These are phyloP conservation scores for Pugionium cornutum DNA, from an alignment of 345 rosid species.

Conservation along the genomic window DNA sequence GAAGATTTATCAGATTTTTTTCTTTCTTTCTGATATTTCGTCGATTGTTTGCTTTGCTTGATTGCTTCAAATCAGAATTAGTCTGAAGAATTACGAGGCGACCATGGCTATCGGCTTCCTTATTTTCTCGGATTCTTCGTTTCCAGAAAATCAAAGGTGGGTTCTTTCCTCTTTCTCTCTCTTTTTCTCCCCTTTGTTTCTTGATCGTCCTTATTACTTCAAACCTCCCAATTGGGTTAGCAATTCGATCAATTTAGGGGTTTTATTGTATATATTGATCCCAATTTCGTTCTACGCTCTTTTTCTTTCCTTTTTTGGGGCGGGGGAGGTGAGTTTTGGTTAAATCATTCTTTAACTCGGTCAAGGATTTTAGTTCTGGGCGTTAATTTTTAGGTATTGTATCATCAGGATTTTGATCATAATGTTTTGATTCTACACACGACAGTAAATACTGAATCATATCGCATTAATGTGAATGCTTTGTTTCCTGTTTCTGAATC, in stretches of 20 bases:
- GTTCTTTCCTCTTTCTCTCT: not conserved
- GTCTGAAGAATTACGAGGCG: slow-evolving; percentile 36
- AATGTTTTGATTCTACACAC: slow-evolving; percentile 27
- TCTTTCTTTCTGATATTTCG: no score
- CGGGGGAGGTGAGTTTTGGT: not conserved
- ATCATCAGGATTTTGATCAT: not conserved
- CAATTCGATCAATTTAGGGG: slow-evolving; percentile 26
- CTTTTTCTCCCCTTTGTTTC: not conserved
- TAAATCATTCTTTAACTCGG: not conserved
- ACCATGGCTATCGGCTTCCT: slow-evolving; percentile 35
- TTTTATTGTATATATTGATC: slow-evolving; percentile 19
- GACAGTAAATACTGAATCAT: not conserved
- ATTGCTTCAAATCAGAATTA: slow-evolving; percentile 38
- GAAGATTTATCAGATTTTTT: slow-evolving; percentile 33
- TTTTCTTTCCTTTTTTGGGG: no score
- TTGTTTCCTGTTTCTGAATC: no score
- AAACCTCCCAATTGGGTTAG: slow-evolving; percentile 6
- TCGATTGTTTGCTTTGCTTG: slow-evolving; percentile 19
- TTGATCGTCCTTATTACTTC: slow-evolving; percentile 29
- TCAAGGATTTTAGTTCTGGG: slow-evolving; percentile 6
- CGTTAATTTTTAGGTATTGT: slow-evolving; percentile 1
- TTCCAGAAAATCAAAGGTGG: slow-evolving; percentile 34
- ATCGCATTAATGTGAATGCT: slow-evolving; percentile 15
- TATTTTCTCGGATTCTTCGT: slow-evolving; percentile 12
- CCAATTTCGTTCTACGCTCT: no score